phyloP scores from a whole-genome alignment of 2,329 filamentous ascomycete genomes.

The Pleoardoris graminearum region DNA sequence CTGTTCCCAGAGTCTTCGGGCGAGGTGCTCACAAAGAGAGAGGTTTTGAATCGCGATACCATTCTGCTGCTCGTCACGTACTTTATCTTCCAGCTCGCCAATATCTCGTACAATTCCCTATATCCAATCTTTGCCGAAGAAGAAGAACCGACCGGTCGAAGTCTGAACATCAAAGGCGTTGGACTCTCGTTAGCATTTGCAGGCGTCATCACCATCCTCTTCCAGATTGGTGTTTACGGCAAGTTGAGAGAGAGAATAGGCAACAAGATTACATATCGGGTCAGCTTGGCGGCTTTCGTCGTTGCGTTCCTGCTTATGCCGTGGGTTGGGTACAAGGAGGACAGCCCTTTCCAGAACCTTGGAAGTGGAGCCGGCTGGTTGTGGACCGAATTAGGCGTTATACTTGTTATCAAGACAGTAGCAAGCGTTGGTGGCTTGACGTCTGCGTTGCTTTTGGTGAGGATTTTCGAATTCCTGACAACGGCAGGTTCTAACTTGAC shows the following conservation, averaged over 20 bases:
- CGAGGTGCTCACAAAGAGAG: slow-evolving; percentile 55
- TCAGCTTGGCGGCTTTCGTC: slow-evolving; percentile 77
- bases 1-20: slow-evolving; percentile 49
- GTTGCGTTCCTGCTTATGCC: slow-evolving; percentile 86
- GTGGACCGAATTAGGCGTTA: slow-evolving; percentile 76
- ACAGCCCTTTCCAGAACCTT: slow-evolving; percentile 54
- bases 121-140: slow-evolving; percentile 91
- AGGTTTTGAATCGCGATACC: slow-evolving; percentile 78
- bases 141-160: slow-evolving; percentile 73
- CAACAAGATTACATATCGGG: slow-evolving; percentile 81
- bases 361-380: slow-evolving; percentile 69
- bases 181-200: slow-evolving; percentile 84
- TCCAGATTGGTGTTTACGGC: slow-evolving; percentile 85
- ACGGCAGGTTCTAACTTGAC: slow-evolving; percentile 16
- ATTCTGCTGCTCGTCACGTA: slow-evolving; percentile 82
- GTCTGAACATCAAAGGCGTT: slow-evolving; percentile 76
- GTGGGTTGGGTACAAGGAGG: slow-evolving; percentile 78
- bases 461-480: slow-evolving; percentile 33
- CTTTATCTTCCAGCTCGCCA: slow-evolving; percentile 89
- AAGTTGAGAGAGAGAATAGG: slow-evolving; percentile 76
- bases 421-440: slow-evolving; percentile 88
- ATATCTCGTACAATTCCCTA: slow-evolving; percentile 92
- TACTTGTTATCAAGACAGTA: slow-evolving; percentile 86
- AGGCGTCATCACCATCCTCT: slow-evolving; percentile 81
- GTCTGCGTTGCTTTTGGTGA: slow-evolving; percentile 81